Evolutionary conservation across 192 early-diverging fungal genomes (phyloP).

Genomic region (Coemansia sp.): DNA sequence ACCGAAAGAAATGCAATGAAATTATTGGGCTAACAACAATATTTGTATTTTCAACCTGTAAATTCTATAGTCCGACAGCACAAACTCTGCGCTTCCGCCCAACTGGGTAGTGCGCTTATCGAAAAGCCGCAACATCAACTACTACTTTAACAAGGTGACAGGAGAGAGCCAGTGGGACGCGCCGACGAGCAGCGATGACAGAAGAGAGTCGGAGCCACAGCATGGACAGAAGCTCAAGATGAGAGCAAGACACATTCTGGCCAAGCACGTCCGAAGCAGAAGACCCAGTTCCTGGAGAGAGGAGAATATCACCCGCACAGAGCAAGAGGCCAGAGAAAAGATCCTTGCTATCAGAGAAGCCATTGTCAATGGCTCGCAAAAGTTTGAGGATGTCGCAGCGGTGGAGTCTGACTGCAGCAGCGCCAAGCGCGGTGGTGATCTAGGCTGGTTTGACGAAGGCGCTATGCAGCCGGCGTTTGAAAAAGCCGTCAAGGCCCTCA

Average conservation of each 20-base stretch:
- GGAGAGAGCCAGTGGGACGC: conserved; percentile 76
- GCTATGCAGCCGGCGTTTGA: conserved; percentile 94
- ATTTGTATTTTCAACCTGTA: no score
- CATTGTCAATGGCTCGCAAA: conserved; percentile 63
- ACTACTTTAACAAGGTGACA: conserved; percentile 77
- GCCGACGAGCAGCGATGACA: conserved; percentile 34
- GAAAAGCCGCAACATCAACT: conserved; percentile 63
- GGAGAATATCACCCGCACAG: conserved; percentile 85
- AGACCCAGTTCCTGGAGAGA: conserved; percentile 90
- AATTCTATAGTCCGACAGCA: neutral
- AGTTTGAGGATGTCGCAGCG: conserved; percentile 72
- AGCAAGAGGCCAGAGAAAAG: conserved; percentile 80
- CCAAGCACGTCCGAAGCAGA: conserved; percentile 84
- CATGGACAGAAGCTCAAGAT: conserved; percentile 41
- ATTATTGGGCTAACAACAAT: no score
- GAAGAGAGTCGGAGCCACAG: neutral
- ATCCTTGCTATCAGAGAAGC: conserved; percentile 64
- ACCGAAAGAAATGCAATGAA: no score
- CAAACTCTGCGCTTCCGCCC: conserved; percentile 55
- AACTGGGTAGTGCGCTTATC: conserved; percentile 73
- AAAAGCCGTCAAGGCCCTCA: conserved; percentile 77
- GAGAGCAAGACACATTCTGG: conserved; percentile 85
- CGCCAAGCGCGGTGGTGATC: conserved; percentile 84
- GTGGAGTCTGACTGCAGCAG: conserved; percentile 90
- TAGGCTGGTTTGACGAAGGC: conserved; percentile 82